These are phyloP conservation scores for Suhomyces tanzawaensis DNA, from an alignment of 805 yeast species.

Conservation along the genomic window DNA sequence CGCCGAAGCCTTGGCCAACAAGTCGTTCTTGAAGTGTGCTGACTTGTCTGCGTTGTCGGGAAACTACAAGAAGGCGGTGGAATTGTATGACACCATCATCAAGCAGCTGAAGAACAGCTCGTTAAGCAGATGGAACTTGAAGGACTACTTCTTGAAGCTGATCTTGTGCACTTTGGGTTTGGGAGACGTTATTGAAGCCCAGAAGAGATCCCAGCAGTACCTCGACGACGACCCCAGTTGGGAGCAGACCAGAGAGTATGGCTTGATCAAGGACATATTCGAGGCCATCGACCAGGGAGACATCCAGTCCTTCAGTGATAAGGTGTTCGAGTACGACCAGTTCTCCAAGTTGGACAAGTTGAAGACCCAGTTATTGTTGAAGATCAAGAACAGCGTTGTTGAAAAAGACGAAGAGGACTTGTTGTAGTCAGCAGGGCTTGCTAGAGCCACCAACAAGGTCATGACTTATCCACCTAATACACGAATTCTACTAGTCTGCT, in stretches of 20 bases:
- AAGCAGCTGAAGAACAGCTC: constrained; percentile 70
- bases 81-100: constrained; percentile 74
- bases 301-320: constrained; percentile 67
- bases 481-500: no score
- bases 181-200: constrained; percentile 84
- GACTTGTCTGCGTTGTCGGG: constrained; percentile 72
- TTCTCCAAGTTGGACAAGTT: constrained; percentile 86
- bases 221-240: constrained; percentile 73
- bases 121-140: constrained; percentile 84
- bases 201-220: constrained; percentile 63
- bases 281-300: constrained; percentile 81
- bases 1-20: constrained; percentile 85
- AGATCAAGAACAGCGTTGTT: constrained; percentile 71
- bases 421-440: no score
- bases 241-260: constrained; percentile 71
- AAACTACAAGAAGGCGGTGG: constrained; percentile 73
- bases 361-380: constrained; percentile 79
- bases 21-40: constrained; percentile 85
- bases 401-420: constrained; percentile 70
- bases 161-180: constrained; percentile 80
- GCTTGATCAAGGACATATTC: constrained; percentile 61
- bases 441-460: no score
- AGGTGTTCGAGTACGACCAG: constrained; percentile 81
- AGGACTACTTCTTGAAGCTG: constrained; percentile 85
- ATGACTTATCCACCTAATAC: no score